Evolutionary conservation across 2,329 filamentous ascomycete genomes (phyloP), one percentile per base, ranked within the genome.

Genomic region (Colletotrichum noveboracense): DNA sequence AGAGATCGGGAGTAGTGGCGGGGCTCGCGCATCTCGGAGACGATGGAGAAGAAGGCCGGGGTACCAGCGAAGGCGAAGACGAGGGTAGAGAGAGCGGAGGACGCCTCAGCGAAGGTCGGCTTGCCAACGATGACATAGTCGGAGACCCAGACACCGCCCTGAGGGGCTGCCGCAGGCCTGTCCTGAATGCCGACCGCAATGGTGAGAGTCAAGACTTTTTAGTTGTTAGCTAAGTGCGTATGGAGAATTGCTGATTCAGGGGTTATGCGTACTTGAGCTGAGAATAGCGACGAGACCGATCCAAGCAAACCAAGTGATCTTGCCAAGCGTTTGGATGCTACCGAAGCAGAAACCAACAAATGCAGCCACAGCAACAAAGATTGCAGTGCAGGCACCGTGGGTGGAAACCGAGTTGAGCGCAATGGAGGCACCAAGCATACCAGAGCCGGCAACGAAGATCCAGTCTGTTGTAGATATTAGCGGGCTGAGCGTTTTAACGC

Each of bases 91-190:
- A 84, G 66, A 13, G 84, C 82, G 3, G 83, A 77, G 16, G 84
- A 89, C 5, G 89, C 85, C 71, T 87, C 85, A 12, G 89, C 87
- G 18, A 89, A 84, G 30, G 90, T 90, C 55, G 90, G 90, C 84
- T 91, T 91, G 85, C 89, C 91, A 81, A 91, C 87, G 81, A 91
- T 88, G 74, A 87, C 75, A 71, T 79, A 83, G 76, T 83, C 80
- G 12, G 81, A 80, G 2, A 70, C 28, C 81, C 81, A 83, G 9
- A 65, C 56, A 3, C 72, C 78, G 0, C 71, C 68, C 4, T 66
- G 66, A 12, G 80, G 79, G 2, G 81, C 81, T 9, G 79, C 72
- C 6, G 80, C 78, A 5, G 80, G 83, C 0, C 78, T 77, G 7
- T 82, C 80, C 73, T 84, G 81, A 7, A 83, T 43, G 7, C 79